A percentile compares a stretch with the other conserved stretches of the same genome.
phyloP scores from a whole-genome alignment of 306 rosid genomes.

The Senna tora region DNA sequence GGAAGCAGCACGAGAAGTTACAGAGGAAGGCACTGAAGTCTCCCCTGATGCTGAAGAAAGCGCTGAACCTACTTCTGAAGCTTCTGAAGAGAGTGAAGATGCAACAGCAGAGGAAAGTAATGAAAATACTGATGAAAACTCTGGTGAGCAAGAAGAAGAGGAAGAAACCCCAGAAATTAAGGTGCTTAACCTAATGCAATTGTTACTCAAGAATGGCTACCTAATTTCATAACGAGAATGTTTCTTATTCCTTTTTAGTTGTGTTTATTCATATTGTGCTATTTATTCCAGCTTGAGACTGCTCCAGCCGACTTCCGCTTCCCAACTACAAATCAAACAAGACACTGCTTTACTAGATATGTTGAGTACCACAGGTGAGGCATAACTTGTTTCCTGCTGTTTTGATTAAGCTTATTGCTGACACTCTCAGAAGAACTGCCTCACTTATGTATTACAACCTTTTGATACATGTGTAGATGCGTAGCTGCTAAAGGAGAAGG shows the following conservation, averaged over 20 bases:
- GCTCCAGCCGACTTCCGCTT: conserved; percentile 83
- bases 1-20: not conserved
- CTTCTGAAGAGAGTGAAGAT: conserved; percentile 31
- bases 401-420: not conserved
- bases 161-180: conserved; percentile 66
- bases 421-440: not conserved
- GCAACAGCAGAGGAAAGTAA: conserved; percentile 48
- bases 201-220: not conserved
- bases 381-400: not conserved
- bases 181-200: conserved; percentile 33
- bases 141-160: conserved; percentile 49
- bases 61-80: conserved; percentile 40
- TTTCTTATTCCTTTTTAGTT: not conserved
- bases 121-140: conserved; percentile 52
- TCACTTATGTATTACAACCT: not conserved
- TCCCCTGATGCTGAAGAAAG: conserved; percentile 42
- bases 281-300: conserved; percentile 65
- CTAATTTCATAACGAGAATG: not conserved
- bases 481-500: conserved; percentile 70
- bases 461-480: conserved; percentile 47
- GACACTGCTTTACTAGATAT: conserved; percentile 83
- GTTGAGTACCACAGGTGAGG: conserved; percentile 68
- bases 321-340: conserved; percentile 79
- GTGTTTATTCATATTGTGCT: conserved; percentile 11
- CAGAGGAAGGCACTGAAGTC: conserved; percentile 41